Conservation (phyloP, 2,329 filamentous ascomycete species). For the Ustilaginoidea virens region DNA sequence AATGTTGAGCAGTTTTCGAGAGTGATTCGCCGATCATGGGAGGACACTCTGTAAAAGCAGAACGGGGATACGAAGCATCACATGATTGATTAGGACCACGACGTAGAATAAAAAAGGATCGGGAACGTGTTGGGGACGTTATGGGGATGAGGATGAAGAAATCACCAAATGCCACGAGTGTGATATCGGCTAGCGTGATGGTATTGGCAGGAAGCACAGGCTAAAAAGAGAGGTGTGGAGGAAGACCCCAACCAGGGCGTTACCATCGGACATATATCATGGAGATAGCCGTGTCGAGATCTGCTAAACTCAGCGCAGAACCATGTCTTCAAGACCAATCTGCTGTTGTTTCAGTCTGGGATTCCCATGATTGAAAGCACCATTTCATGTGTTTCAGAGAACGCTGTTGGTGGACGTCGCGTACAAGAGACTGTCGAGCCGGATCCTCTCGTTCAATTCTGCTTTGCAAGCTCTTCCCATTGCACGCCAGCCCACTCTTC, state of each 20-base stretch:
- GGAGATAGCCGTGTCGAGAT: constrained; percentile 18
- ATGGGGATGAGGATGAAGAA: background rate
- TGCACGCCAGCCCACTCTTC: constrained; percentile 98
- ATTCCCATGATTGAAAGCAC: no score
- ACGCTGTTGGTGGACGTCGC: no score
- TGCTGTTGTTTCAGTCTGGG: no score
- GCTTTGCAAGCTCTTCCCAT: constrained; percentile 64
- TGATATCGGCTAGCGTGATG: background rate
- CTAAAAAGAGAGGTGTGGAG: constrained; percentile 11
- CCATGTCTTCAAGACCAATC: constrained; percentile 5
- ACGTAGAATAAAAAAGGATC: constrained; percentile 1
- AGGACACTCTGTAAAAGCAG: constrained; percentile 44
- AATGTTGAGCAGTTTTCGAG: constrained; percentile 74
- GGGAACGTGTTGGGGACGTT: no score
- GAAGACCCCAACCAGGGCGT: constrained; percentile 17
- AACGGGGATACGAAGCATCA: no score
- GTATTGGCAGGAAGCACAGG: constrained; percentile 13
- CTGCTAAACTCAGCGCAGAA: constrained; percentile 15
- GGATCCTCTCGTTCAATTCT: constrained; percentile 13
- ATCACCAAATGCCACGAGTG: background rate
- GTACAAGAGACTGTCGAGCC: no score
- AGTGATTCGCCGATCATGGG: constrained; percentile 72
- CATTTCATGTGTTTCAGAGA: no score
- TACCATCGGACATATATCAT: constrained; percentile 21
- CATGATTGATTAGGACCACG: constrained; percentile 3